Evolutionary conservation across 306 rosid genomes (phyloP).

Genomic region (Rosa multiflora): DNA sequence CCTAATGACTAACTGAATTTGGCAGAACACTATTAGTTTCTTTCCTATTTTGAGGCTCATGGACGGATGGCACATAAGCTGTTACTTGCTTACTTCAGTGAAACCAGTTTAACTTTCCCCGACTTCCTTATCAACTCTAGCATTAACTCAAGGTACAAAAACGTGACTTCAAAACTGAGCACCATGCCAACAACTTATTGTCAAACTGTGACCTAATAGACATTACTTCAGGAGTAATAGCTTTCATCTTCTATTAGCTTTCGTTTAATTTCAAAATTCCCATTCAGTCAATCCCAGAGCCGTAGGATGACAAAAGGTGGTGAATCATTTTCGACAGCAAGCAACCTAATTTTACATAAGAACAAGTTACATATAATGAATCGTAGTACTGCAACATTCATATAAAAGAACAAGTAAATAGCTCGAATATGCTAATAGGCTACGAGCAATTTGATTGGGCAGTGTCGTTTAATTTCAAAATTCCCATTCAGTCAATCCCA

Average conservation of each 20-base stretch:
- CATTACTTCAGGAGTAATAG: neutral
- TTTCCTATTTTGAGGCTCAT: neutral
- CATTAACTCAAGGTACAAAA: neutral
- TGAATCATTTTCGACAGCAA: neutral
- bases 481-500: neutral
- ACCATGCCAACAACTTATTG: neutral
- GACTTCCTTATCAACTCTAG: neutral
- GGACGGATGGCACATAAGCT: neutral
- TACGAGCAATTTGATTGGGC: too few species aligned
- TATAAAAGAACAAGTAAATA: neutral
- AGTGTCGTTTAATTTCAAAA: too few species aligned
- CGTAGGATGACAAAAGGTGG: neutral
- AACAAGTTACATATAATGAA: neutral
- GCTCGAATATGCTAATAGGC: neutral
- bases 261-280: too few species aligned
- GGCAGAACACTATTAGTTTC: neutral
- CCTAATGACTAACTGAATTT: neutral
- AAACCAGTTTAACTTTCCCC: neutral
- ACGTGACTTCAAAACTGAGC: neutral
- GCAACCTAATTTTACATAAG: neutral
- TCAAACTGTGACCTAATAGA: neutral
- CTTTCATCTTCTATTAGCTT: neutral
- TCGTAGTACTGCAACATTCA: neutral
- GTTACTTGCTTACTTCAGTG: neutral
- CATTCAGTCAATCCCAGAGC: neutral